Evolutionary conservation across 108 stramenopile genomes (phyloP).

Genomic region (Mayamaea pseudoterrestris): DNA sequence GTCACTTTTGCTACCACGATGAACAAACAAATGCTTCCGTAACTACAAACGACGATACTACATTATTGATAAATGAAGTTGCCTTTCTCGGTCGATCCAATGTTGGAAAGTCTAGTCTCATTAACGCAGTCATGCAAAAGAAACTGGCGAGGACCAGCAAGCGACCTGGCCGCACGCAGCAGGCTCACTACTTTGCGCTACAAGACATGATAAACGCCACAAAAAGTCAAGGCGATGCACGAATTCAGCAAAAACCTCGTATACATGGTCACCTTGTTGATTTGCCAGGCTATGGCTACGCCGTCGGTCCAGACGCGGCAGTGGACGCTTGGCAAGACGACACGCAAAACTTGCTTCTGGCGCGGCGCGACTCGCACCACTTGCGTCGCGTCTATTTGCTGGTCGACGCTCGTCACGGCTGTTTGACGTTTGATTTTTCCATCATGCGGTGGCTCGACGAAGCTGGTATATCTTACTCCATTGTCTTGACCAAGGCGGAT

Average conservation of each 20-base stretch:
- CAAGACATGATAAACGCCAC: slow-evolving; percentile 6
- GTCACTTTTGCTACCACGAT: too few species aligned
- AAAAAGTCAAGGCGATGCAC: background rate
- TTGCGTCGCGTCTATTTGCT: slow-evolving; percentile 55
- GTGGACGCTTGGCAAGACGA: slow-evolving; percentile 68
- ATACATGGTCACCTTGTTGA: slow-evolving; percentile 42
- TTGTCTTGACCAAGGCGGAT: slow-evolving; percentile 81
- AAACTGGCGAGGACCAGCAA: slow-evolving; percentile 73
- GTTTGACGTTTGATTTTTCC: slow-evolving; percentile 32
- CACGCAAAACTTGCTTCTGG: slow-evolving; percentile 60
- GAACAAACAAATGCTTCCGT: too few species aligned
- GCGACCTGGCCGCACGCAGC: slow-evolving; percentile 86
- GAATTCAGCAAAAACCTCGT: background rate
- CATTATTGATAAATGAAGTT: too few species aligned
- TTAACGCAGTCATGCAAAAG: slow-evolving; percentile 46
- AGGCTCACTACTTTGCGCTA: slow-evolving; percentile 72
- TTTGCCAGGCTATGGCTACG: slow-evolving; percentile 77
- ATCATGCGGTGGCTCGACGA: slow-evolving; percentile 82
- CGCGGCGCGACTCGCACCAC: slow-evolving; percentile 20
- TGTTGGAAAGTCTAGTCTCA: slow-evolving; percentile 85
- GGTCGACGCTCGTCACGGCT: slow-evolving; percentile 54
- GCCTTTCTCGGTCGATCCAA: slow-evolving; percentile 90
- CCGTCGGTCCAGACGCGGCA: slow-evolving; percentile 42
- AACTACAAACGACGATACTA: too few species aligned
- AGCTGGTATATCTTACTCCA: slow-evolving; percentile 51